A percentile compares a stretch with the other conserved stretches of the same genome.
Conservation (phyloP, 2,329 filamentous ascomycete species). For the Parafenestella ontariensis region DNA sequence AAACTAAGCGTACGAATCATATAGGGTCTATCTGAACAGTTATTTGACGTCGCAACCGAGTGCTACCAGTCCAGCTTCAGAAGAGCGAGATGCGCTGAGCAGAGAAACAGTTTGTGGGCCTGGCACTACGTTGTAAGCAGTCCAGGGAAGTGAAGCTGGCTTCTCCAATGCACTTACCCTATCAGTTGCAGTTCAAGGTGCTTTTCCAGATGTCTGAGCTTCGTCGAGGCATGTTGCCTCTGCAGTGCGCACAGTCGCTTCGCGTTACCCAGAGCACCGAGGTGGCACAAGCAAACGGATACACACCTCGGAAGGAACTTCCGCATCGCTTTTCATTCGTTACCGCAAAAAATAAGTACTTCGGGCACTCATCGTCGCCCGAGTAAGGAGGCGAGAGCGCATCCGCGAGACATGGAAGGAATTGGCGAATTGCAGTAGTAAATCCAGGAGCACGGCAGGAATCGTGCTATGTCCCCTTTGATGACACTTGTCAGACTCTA, state of each 20-base stretch:
- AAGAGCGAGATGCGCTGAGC: neutral
- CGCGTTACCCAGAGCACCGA: neutral
- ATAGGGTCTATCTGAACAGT: too few species aligned
- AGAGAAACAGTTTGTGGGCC: neutral
- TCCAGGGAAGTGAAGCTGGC: neutral
- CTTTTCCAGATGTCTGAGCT: neutral
- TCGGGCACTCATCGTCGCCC: neutral
- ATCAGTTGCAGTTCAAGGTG: neutral
- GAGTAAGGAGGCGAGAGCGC: neutral
- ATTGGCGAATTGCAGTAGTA: neutral
- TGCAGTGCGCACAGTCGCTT: conserved; percentile 2
- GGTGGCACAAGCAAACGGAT: conserved; percentile 17
- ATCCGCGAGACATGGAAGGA: neutral
- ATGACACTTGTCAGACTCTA: conserved; percentile 4
- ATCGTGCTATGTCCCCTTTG: neutral
- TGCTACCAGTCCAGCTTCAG: too few species aligned
- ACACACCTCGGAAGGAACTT: neutral
- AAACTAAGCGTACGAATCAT: too few species aligned
- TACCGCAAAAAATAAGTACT: neutral
- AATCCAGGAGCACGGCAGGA: conserved; percentile 9
- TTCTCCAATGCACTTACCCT: neutral
- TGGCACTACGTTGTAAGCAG: too few species aligned
- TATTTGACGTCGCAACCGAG: too few species aligned
- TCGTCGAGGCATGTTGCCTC: conserved; percentile 6
- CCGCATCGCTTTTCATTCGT: conserved; percentile 1